These are phyloP conservation scores for Prunus davidiana DNA, from an alignment of 306 rosid species.

Conservation along the genomic window DNA sequence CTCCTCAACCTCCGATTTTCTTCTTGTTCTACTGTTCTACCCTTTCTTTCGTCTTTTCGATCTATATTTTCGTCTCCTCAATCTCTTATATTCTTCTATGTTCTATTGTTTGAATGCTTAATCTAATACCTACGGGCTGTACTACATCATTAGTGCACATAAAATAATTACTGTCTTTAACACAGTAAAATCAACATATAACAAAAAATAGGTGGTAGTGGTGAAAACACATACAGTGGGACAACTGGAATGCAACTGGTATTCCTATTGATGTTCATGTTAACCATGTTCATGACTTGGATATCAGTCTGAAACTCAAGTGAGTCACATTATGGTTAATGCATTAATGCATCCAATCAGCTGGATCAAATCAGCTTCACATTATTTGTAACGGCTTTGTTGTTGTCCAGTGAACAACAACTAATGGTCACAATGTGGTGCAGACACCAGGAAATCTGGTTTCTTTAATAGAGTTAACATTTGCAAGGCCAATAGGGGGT, in stretches of 20 bases:
- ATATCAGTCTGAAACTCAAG: not conserved
- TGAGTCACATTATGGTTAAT: not conserved
- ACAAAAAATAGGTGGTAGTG: not conserved
- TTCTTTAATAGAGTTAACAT: not conserved
- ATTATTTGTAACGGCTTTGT: not conserved
- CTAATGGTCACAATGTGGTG: not conserved
- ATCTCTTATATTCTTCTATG: too few species aligned
- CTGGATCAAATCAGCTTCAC: not conserved
- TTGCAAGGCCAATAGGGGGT: not conserved
- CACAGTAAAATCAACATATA: not conserved
- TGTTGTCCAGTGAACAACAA: not conserved
- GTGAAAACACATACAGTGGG: not conserved
- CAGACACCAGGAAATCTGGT: not conserved
- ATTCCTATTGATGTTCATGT: not conserved
- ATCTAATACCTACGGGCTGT: too few species aligned
- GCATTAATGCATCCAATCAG: not conserved
- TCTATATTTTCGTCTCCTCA: too few species aligned
- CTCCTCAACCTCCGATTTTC: too few species aligned
- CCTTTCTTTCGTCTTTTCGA: too few species aligned
- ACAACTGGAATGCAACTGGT: not conserved
- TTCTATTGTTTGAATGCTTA: too few species aligned
- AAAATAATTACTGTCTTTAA: not conserved
- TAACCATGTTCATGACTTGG: not conserved
- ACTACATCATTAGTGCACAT: too few species aligned
- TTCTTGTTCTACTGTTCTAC: too few species aligned